These are phyloP conservation scores for Botrytis paeoniae DNA, from an alignment of 2,329 filamentous ascomycete genomes.

Conservation along the genomic window DNA sequence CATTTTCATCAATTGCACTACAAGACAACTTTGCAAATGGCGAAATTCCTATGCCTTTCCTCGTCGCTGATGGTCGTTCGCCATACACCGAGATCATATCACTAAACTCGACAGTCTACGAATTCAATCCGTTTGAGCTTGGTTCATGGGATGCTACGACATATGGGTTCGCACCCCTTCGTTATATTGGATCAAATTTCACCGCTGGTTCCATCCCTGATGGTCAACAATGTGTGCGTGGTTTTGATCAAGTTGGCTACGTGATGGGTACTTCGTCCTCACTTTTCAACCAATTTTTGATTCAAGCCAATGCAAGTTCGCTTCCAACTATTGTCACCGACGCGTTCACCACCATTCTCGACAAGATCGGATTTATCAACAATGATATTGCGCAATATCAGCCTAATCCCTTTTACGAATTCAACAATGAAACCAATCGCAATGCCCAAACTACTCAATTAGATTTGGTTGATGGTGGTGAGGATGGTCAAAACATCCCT, in stretches of 20 bases:
- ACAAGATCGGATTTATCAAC: constrained; percentile 53
- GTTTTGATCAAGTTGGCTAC: constrained; percentile 80
- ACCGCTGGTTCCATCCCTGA: constrained; percentile 55
- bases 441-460: constrained; percentile 54
- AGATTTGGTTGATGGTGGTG: constrained; percentile 74
- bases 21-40: constrained; percentile 60
- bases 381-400: constrained; percentile 72
- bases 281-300: constrained; percentile 76
- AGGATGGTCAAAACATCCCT: constrained; percentile 76
- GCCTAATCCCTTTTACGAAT: constrained; percentile 74
- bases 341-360: constrained; percentile 54
- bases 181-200: constrained; percentile 73
- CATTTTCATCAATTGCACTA: constrained; percentile 75
- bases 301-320: constrained; percentile 55
- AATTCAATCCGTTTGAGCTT: constrained; percentile 78
- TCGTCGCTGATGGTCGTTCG: constrained; percentile 66
- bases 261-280: constrained; percentile 84
- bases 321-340: constrained; percentile 48
- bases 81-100: constrained; percentile 60
- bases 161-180: constrained; percentile 66
- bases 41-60: constrained; percentile 67
- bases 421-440: constrained; percentile 56
- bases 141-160: constrained; percentile 73
- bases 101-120: constrained; percentile 71
- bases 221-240: constrained; percentile 63